Evolutionary conservation across 805 yeast genomes (phyloP).

Genomic region (Candida glaebosa): DNA sequence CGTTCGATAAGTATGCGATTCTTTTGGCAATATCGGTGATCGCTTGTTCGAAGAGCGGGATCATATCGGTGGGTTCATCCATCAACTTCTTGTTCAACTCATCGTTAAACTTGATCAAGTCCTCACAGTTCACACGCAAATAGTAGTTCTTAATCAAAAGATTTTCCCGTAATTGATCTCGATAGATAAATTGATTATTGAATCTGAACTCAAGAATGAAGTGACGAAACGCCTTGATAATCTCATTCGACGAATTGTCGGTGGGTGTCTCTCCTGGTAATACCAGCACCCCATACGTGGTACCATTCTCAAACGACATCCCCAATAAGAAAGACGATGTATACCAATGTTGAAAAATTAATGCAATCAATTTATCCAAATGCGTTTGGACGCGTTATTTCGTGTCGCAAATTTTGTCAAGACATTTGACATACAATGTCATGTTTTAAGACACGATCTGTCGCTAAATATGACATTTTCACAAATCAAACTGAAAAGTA

Average conservation of each 20-base stretch:
- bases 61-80: constrained; percentile 85
- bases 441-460: no score
- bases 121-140: constrained; percentile 75
- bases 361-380: constrained; percentile 3
- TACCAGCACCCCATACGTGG: constrained; percentile 72
- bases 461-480: no score
- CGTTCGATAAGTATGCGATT: constrained; percentile 52
- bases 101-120: constrained; percentile 83
- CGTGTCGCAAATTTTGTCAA: constrained; percentile 1
- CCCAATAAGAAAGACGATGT: constrained; percentile 4
- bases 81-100: constrained; percentile 78
- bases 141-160: constrained; percentile 71
- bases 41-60: constrained; percentile 80
- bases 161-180: constrained; percentile 89
- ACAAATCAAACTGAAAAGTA: no score
- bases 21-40: constrained; percentile 83
- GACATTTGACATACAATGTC: neutral
- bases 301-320: constrained; percentile 79
- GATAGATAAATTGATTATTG: constrained; percentile 76
- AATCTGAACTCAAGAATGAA: constrained; percentile 85
- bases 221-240: constrained; percentile 70
- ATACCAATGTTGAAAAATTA: constrained; percentile 4
- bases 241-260: constrained; percentile 63
- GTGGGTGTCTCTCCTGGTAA: constrained; percentile 77
- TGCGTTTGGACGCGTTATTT: constrained; percentile 1